Evolutionary conservation across 768 basidiomycete species (phyloP), one percentile per base, ranked within the genome.

Genomic region (Phallus indusiatus): DNA sequence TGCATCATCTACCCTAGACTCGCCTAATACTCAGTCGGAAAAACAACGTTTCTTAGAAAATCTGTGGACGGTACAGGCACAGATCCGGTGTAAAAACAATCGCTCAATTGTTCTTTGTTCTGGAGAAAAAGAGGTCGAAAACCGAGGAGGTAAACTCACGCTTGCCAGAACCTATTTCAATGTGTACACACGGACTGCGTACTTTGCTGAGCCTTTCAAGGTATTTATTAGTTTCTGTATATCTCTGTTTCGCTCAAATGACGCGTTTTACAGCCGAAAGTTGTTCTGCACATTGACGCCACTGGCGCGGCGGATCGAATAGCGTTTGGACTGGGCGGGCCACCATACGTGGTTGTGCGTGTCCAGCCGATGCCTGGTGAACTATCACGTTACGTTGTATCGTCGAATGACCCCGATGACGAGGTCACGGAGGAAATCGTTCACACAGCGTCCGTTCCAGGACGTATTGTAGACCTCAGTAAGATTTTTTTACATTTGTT

Each of bases 41-140:
- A 95, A 94, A 71, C 78, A 78, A 46, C 81, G 87, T 9, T 97
- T 97, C 67, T 71, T 97, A 34, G 85, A 92, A 63, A 93, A 92
- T 67, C 72, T 97, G 11, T 97, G 94, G 94, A 79, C 79, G 47
- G 85, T 84, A 21, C 94, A 97, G 68, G 91, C 91, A 8, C 82
- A 78, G 51, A 87, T 87, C 64, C 78, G 94, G 59, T 81, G 90
- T 1, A 81, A 82, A 54, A 71, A 77, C 8, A 87, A 86, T 0
- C 86, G 88, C 66, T 88, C 87, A 1, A 84, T 88, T 17, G 81
- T 86, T 10, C 73, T 91, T 14, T 76, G 78, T 62, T 78, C 87
- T 5, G 81, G 86, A 17, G 89, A 90, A 59, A 76, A 78, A 62
- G 88, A 91, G 68, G 86, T 94, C 2, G 87, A 92, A 67, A 79